Base-by-base conservation (phyloP, 441 rosid genomes). In the Syzygium malaccense region DNA sequence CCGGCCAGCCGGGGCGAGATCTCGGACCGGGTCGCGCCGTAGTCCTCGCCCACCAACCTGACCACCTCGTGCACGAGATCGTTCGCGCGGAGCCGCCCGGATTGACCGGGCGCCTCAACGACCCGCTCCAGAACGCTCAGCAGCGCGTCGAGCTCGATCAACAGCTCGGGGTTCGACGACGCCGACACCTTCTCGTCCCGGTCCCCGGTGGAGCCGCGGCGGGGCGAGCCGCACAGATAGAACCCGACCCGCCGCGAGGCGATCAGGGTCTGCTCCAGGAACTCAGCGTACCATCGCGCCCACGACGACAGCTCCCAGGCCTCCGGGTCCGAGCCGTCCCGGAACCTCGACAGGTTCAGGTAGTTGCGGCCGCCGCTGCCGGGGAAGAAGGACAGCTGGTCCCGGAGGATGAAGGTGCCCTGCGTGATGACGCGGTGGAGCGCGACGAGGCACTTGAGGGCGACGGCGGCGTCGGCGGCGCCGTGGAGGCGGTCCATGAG, bases 401-500 rank as follows among this genome's bases (percentile, higher is more conserved):
- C 85, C 20, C 85, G 64, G 71, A 55, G 87, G 56, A 85, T 23
- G 37, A 25, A 55, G 48, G 85, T 4, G 85, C 84, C 64, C 57
- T 83, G 90, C 54, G 86, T 49, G 88, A 89, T 18, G 88, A 89
- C 45, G 56, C 53, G 9, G 86, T 89, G 88, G 86, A 89, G 30
- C 17, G 86, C 30, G 68, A 89, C 83, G 37, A 89, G 90, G 86
- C 88, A 78, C 86, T 80, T 86, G 83, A 89, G 88, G 86, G 90
- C 90, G 88, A 89, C 90, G 45, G 66, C 48, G 88, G 90, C 83
- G 83, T 89, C 84, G 64, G 56, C 18, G 51, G 90, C 26, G 84
- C 86, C 53, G 84, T 89, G 90, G 86, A 89, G 90, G 86, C 90
- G 90, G 84, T 53, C 53, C 64, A 89, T 20, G 86, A 89, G 88